Conservation (phyloP, 2,329 filamentous ascomycete species). For the Tolypocladium capitatum region DNA sequence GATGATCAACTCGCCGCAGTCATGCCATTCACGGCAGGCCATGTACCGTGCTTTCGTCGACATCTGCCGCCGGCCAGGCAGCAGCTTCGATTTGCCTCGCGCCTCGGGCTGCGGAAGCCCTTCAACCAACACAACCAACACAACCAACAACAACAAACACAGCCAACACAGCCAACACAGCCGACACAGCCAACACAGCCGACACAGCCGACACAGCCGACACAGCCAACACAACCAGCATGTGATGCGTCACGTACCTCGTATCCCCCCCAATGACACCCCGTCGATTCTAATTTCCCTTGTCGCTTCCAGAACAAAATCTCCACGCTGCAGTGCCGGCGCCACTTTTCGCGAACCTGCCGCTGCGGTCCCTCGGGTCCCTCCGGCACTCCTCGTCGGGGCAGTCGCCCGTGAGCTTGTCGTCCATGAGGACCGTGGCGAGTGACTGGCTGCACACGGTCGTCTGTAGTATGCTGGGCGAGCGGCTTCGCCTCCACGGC, state of each 20-base stretch:
- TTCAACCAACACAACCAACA: too few relatives aligned
- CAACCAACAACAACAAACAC: too few relatives aligned
- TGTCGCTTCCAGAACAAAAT: not conserved
- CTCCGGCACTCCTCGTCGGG: too few relatives aligned
- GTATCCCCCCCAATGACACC: not conserved
- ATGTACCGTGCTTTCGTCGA: not conserved
- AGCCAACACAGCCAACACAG: too few relatives aligned
- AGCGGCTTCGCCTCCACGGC: too few relatives aligned
- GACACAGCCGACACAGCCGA: too few relatives aligned
- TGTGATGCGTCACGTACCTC: not conserved
- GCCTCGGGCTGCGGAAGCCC: not conserved
- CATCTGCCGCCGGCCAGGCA: not conserved
- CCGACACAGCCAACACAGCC: too few relatives aligned
- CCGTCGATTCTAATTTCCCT: not conserved
- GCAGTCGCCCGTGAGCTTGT: not conserved
- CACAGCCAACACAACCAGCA: not conserved
- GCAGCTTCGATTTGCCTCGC: too few relatives aligned
- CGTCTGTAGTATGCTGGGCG: too few relatives aligned
- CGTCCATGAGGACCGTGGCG: not conserved
- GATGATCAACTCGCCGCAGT: not conserved
- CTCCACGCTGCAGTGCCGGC: not conserved
- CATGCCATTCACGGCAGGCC: not conserved
- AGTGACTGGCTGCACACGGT: too few relatives aligned
- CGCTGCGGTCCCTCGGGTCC: not conserved
- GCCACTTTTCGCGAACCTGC: not conserved